phyloP scores from a whole-genome alignment of 805 yeast species.

The Cyberlindnera meyerae region DNA sequence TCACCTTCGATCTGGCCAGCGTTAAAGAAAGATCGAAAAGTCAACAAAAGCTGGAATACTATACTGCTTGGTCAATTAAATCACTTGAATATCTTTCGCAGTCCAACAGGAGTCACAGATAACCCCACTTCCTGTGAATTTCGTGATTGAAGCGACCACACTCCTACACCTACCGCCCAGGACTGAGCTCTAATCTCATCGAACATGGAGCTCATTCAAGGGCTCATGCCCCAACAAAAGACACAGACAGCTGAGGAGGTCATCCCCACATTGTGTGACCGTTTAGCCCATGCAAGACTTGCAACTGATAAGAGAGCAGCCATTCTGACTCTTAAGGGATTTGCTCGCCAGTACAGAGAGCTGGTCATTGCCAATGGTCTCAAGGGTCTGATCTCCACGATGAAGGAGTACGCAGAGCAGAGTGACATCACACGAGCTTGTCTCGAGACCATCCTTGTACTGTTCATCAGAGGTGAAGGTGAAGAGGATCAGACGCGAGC shows the following conservation, averaged over 20 bases:
- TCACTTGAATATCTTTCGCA: too few species aligned
- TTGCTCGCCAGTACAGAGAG: conserved; percentile 85
- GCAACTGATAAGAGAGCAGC: conserved; percentile 89
- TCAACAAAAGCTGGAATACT: too few species aligned
- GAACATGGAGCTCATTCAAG: conserved; percentile 37
- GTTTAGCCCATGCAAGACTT: conserved; percentile 75
- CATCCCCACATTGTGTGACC: conserved; percentile 82
- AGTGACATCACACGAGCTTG: conserved; percentile 70
- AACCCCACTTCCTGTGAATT: too few species aligned
- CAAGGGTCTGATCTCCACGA: conserved; percentile 61
- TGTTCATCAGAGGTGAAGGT: conserved; percentile 68
- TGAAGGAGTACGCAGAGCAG: conserved; percentile 65
- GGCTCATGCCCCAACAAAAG: conserved; percentile 42
- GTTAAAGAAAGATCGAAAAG: too few species aligned
- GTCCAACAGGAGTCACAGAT: too few species aligned
- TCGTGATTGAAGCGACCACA: too few species aligned
- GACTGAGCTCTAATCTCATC: background rate
- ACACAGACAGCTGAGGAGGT: conserved; percentile 70
- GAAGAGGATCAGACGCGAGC: conserved; percentile 61
- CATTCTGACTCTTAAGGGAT: conserved; percentile 80
- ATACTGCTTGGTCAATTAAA: too few species aligned
- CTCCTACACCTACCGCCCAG: too few species aligned
- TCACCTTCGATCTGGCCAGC: too few species aligned
- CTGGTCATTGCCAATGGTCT: conserved; percentile 84
- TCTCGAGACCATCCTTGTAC: conserved; percentile 76